phyloP scores from a whole-genome alignment of 495 filamentous ascomycete species.

The Hypoxylon trugodes region DNA sequence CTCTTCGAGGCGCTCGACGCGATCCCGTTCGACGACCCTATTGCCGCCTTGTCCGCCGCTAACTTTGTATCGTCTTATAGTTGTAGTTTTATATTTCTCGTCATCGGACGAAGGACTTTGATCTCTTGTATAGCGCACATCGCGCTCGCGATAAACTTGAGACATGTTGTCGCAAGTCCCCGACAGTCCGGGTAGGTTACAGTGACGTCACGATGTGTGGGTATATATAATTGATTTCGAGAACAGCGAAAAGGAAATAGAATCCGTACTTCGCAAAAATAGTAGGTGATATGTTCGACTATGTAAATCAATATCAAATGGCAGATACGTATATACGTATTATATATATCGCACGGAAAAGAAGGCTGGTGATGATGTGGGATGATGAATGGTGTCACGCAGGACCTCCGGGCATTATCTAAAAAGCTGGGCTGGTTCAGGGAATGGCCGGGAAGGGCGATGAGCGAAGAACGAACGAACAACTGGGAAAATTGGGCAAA shows the following conservation, averaged over 20 bases:
- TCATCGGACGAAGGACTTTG: conserved; percentile 58
- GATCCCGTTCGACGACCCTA: conserved; percentile 49
- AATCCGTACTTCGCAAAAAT: conserved; percentile 5
- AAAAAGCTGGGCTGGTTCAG: conserved; percentile 27
- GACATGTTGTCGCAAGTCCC: conserved; percentile 47
- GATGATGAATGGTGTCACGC: conserved; percentile 40
- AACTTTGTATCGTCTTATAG: conserved; percentile 65
- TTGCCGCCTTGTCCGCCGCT: conserved; percentile 40
- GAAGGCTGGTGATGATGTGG: conserved; percentile 37
- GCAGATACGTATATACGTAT: background rate
- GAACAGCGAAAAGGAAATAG: background rate
- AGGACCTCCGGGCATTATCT: conserved; percentile 13
- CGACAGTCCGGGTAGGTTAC: conserved; percentile 20
- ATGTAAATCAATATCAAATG: background rate
- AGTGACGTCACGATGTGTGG: conserved; percentile 39
- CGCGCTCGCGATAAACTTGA: conserved; percentile 58
- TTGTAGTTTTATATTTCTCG: conserved; percentile 57
- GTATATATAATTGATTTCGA: conserved; percentile 14
- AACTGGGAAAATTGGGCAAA: background rate
- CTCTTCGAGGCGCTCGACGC: conserved; percentile 56
- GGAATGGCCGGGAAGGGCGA: conserved; percentile 35
- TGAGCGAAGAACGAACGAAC: background rate
- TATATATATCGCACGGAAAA: conserved; percentile 25
- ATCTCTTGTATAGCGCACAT: conserved; percentile 53
- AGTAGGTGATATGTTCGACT: conserved; percentile 5